Evolutionary conservation across 345 rosid species (phyloP), one percentile per base, ranked within the genome.

Genomic region (Brassica nigra): DNA sequence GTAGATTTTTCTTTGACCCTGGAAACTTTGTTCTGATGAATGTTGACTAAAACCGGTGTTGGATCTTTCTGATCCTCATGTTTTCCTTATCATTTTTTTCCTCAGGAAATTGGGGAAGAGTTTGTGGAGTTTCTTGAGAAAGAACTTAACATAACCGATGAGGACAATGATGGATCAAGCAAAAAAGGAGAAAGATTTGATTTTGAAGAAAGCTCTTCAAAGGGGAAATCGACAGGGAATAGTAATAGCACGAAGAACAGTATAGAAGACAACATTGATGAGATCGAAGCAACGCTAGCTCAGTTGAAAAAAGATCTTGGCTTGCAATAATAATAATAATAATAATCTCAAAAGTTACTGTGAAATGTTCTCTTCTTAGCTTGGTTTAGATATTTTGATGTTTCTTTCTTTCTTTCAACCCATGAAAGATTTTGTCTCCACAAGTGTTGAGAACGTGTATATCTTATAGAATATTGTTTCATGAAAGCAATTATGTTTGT

Each of bases 121-220:
- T 91, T 95, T 73, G 99, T 95, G 73, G 97, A 90, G 75, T 95
- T 92, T 78, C 90, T 90, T 37, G 95, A 91, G 87, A 90, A 92
- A 85, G 95, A 92, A 86, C 90, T 92, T 33, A 92, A 87, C 83
- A 87, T 92, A 77, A 79, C 86, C 4, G 97, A 90, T 6, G 36
- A 83, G 44, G 91, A 86, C 11, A 63, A 70, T 63, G 79, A 75
- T 2, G 72, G 68, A 27, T 54, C 83, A 75, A 70, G 52, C 76
- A 42, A 70, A 75, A 63, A 14, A 5, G 71, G 76, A 28, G 79
- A 75, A 69, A 75, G 27, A 4, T 63, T 37, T 65, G 75, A 63
- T 79, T 55, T 80, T 74, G 52, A 81, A 52, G 52, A 62, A 39
- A 15, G 54, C 66, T 78, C 86, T 10, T 80, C 82, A 15, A 66